Evolutionary conservation across 176 grass and related monocot species (phyloP).

Genomic region (Triticum monococcum): DNA sequence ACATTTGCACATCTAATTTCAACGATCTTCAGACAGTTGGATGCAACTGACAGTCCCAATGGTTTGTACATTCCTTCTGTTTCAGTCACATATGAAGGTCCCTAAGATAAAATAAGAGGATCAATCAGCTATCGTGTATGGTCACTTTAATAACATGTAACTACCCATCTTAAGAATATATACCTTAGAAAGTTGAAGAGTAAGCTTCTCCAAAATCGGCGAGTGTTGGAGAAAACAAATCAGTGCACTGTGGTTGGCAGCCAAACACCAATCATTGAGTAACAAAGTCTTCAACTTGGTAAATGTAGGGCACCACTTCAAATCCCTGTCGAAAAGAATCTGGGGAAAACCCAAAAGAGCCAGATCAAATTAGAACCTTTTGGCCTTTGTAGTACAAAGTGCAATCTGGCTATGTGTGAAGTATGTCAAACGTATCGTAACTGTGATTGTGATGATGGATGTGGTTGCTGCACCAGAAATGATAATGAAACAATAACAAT

Average conservation of each 20-base stretch:
- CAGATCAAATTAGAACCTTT: background rate
- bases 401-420: background rate
- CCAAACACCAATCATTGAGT: background rate
- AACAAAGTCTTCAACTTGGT: conserved; percentile 10
- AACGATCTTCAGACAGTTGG: background rate
- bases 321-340: background rate
- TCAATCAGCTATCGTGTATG: background rate
- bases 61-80: background rate
- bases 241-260: background rate
- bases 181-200: background rate
- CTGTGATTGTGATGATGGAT: background rate
- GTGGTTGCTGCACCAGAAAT: background rate
- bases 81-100: background rate
- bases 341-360: background rate
- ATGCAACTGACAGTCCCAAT: background rate
- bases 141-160: background rate
- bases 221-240: background rate
- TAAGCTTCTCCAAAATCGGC: background rate
- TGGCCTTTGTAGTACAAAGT: background rate
- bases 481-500: background rate
- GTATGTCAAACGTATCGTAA: background rate
- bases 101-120: background rate
- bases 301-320: background rate
- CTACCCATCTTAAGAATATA: background rate
- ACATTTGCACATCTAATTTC: background rate